Percentiles rank a stretch among this genome's conserved stretches.
Conservation (phyloP, 371 early-diverging fungal species). For the Scutellospora calospora region DNA sequence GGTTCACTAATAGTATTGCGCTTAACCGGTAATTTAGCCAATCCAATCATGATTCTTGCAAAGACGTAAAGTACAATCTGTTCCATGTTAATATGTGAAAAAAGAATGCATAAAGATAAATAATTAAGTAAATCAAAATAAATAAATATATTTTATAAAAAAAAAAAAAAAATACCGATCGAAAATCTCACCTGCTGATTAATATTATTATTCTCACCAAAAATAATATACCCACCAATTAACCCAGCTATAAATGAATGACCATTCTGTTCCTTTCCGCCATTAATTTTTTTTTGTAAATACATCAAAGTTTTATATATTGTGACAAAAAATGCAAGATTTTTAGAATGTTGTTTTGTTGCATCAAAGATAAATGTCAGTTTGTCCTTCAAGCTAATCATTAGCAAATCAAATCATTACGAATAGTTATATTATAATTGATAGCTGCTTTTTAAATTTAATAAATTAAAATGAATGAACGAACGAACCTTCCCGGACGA, state of each 20-base stretch:
- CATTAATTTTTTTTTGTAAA: slow-evolving; percentile 70
- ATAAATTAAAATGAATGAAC: not conserved
- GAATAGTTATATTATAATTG: no score
- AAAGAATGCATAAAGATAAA: no score
- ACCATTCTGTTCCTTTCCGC: slow-evolving; percentile 74
- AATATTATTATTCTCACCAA: slow-evolving; percentile 93
- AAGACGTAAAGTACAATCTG: slow-evolving; percentile 96
- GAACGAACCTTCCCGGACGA: slow-evolving; percentile 82
- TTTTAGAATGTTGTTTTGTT: slow-evolving; percentile 89
- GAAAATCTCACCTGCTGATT: slow-evolving; percentile 87
- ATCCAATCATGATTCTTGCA: slow-evolving; percentile 87
- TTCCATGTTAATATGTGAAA: no score
- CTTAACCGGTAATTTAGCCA: slow-evolving; percentile 85
- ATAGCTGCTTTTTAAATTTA: no score
- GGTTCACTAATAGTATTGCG: slow-evolving; percentile 69
- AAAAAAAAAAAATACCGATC: no score
- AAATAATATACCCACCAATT: slow-evolving; percentile 95
- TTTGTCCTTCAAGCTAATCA: slow-evolving; percentile 77
- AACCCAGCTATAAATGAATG: slow-evolving; percentile 93
- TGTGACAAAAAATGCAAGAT: slow-evolving; percentile 91
- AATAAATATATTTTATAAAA: no score
- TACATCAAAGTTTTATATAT: slow-evolving; percentile 93
- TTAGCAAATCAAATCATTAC: no score
- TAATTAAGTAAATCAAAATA: no score
- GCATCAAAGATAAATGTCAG: slow-evolving; percentile 80